phyloP scores from a whole-genome alignment of 495 filamentous ascomycete genomes.

The Penicillium manginii region DNA sequence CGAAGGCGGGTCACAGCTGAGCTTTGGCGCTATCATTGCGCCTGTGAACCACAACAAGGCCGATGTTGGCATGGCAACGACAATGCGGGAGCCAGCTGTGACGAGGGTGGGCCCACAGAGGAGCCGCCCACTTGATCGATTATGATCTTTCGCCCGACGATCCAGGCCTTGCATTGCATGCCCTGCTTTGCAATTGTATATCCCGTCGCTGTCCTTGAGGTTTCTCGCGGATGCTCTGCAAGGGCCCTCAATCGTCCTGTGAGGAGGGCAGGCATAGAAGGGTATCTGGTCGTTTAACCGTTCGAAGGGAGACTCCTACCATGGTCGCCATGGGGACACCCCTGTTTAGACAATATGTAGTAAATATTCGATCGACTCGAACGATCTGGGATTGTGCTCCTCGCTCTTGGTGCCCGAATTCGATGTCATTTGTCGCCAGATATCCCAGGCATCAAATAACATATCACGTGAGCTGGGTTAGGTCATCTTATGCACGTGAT shows the following conservation, averaged over 20 bases:
- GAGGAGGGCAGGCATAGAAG: slow-evolving; percentile 16
- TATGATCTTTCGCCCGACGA: slow-evolving; percentile 20
- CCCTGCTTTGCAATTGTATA: slow-evolving; percentile 3
- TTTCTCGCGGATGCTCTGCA: slow-evolving; percentile 19
- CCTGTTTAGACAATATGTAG: slow-evolving; percentile 14
- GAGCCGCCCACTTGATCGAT: slow-evolving; percentile 13
- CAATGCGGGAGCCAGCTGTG: slow-evolving; percentile 40
- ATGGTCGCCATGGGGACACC: slow-evolving; percentile 29
- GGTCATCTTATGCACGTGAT: no score
- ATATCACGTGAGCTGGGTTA: slow-evolving; percentile 15
- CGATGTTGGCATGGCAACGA: slow-evolving; percentile 49
- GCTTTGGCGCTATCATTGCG: slow-evolving; percentile 41
- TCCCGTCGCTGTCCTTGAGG: background rate
- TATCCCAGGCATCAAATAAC: background rate
- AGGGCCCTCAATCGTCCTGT: slow-evolving; percentile 22
- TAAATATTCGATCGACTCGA: slow-evolving; percentile 15
- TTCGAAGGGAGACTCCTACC: slow-evolving; percentile 15
- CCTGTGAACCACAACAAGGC: slow-evolving; percentile 51
- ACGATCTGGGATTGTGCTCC: slow-evolving; percentile 14
- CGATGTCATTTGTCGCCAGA: slow-evolving; percentile 25
- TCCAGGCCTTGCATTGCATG: slow-evolving; percentile 6
- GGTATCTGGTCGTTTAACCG: slow-evolving; percentile 5
- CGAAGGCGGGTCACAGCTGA: slow-evolving; percentile 27
- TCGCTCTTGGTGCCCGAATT: background rate
- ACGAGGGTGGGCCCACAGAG: slow-evolving; percentile 26